These are phyloP conservation scores for Solanum boliviense DNA, from an alignment of 257 asterid species.

Conservation along the genomic window DNA sequence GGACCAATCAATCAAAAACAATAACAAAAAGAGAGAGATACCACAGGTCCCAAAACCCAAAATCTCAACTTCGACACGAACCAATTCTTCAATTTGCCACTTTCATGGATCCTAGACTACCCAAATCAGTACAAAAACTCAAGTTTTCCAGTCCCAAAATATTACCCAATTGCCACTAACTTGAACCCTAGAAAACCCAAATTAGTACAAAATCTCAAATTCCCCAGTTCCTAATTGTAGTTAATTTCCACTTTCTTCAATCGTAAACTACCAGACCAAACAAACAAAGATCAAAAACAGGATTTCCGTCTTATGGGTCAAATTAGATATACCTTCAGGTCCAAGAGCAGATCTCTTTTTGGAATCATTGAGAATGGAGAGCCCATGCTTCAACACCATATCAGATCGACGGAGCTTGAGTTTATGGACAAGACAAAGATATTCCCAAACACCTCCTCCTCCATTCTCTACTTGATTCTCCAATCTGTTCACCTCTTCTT, in stretches of 20 bases:
- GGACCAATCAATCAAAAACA: background rate
- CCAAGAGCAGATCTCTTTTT: slow-evolving; percentile 88
- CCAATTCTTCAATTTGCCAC: background rate
- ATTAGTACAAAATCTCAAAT: background rate
- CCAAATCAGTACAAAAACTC: background rate
- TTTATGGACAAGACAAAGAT: slow-evolving; percentile 78
- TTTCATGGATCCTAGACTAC: background rate
- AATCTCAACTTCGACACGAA: slow-evolving; percentile 9
- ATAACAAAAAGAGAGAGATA: too few relatives aligned
- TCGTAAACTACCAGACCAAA: background rate
- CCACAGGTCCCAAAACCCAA: slow-evolving; percentile 10
- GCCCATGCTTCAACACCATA: slow-evolving; percentile 64
- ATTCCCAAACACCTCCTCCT: slow-evolving; percentile 97
- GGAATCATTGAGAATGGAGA: slow-evolving; percentile 54
- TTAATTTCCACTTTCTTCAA: background rate
- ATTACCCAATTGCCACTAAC: background rate
- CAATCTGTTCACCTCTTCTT: slow-evolving; percentile 68
- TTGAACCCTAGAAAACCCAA: background rate
- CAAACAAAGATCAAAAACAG: background rate
- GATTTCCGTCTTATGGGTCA: background rate
- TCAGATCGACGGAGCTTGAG: slow-evolving; percentile 91
- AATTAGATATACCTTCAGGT: slow-evolving; percentile 45
- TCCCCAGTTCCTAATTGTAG: background rate
- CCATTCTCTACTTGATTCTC: slow-evolving; percentile 92
- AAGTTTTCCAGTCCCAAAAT: background rate